Base-by-base conservation (phyloP, 164 flowering plant genomes). In the Buxus sempervirens region DNA sequence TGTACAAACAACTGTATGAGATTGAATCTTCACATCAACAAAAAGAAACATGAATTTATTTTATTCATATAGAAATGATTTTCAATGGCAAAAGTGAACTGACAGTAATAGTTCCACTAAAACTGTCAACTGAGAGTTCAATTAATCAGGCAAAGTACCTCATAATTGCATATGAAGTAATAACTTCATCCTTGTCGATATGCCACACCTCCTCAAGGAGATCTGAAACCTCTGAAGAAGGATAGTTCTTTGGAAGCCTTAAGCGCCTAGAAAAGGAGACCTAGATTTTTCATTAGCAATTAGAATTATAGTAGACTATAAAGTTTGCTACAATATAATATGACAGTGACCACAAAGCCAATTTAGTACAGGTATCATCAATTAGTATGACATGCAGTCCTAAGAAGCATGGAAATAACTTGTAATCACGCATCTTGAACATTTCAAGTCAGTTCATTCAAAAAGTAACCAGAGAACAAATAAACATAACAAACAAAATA, bases 151-250 rank as follows among this genome's bases (percentile, higher is more conserved):
- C 12, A 23, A 55, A 66, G 27, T 75, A 92, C 99, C 99, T 86
- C 98, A 88, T 96, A 56, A 86, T 64, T 68, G 90, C 86, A 83
- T 81, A 90, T 26, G 93, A 87, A 54, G 93, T 67, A 74, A 80
- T 68, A 26, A 70, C 5, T 81, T 90, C 97, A 77, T 96, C 99
- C 84, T 93, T 96, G 78, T 91, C 88, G 75, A 96, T 82, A 66
- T 78, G 86, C 97, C 97, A 96, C 20, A 85, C 77, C 76, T 84
- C 85, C 58, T 69, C 72, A 64, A 58, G 62, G 62, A 95, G 87
- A 73, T 85, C 87, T 23, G 60, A 62, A 23, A 70, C 71, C 64
- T 76, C 80, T 62, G 83, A 76, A 65, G 84, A 67, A 51, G 72
- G 51, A 5, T 64, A 78, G 62, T 85, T 80, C 73, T 91, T 69